Evolutionary conservation across 805 yeast species (phyloP), one percentile per base, ranked within the genome.

Genomic region (Spencermartinsiella europaea): DNA sequence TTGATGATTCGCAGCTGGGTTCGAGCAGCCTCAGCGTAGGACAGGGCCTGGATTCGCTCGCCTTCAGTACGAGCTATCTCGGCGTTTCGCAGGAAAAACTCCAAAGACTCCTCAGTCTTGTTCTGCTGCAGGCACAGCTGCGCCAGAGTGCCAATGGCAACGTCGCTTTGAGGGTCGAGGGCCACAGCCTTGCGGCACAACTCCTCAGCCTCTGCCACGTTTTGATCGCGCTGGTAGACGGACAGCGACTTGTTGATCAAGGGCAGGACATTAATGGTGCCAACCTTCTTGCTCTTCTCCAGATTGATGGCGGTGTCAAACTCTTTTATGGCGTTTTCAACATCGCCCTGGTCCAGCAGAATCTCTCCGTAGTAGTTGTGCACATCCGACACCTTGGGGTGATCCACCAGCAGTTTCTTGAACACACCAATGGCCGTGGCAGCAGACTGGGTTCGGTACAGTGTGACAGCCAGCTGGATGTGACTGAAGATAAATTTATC

Each of bases 341-440:
- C 69, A 57, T 85, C 87, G 63, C 83, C 84, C 59, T 76, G 76
- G 64, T 91, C 97, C 52, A 86, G 81, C 60, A 91, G 75, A 42
- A 91, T 83, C 72, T 93, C 99, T 62, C 98, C 99, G 63, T 82
- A 89, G 69, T 89, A 93, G 73, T 88, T 90, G 71, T 93, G 95
- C 58, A 89, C 84, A 67, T 88, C 96, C 46, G 98, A 87, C 44
- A 85, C 77, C 20, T 90, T 77, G 57, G 96, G 90, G 65, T 75
- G 75, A 65, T 75, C 72, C 61, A 77, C 80, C 33, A 65, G 56
- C 27, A 53, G 36, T 44, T 51, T 49, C 21, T 40, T 36, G 49
- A 57, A 58, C 25, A 49, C 34, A 3, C 34, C 40, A 14, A 47
- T 44, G 21, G 58, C 58, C 15, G 34, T 35, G n/a, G 36, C 28